Base-by-base conservation (phyloP, 805 yeast genomes). In the Blastobotrys attinorum region DNA sequence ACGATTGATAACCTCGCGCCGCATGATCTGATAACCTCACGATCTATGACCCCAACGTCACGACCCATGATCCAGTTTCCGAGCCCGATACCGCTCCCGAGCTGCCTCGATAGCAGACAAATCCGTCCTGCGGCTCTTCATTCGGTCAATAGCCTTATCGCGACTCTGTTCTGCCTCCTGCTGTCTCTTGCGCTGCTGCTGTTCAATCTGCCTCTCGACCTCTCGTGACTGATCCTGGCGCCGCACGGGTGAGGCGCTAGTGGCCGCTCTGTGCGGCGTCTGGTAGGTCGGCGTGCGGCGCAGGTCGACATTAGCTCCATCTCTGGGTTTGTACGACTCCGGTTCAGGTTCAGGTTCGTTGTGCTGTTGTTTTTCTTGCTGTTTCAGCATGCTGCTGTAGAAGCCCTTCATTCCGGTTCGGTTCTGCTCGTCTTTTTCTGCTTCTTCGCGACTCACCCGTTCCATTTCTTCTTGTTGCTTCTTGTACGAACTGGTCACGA, bases 401-500 rank as follows among this genome's bases (percentile, higher is more conserved):
- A 58, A 52, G 11, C 10, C 7, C 29, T 25, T 25, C 10, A 25
- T 7, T 11, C 40, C 32, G n/a, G 38, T 22, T 48, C 54, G 42
- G 15, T 40, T 35, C 15, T 25, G n/a, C 21, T 45, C 48, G 22
- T 36, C 48, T 4, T 15, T 32, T 29, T 49, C 51, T 13, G 48
- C 50, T 35, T 56, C 57, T 33, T 17, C 17, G 5, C 39, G 43
- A 16, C 39, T 38, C 39, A 39, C 46, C 42, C 40, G 46, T 29
- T 56, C 57, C 18, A 60, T 44, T 37, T 58, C 65, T 31, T 60
- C 60, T 48, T 65, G 66, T 43, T 64, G 64, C 33, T 57, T 57
- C 50, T 66, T 65, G 52, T 77, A 79, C 0, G 71, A 70, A 1
- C 64, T 56, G 1, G 79, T 71, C 7, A 75, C 72, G 59, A 76